A percentile compares a stretch with the other conserved stretches of the same genome.
These are phyloP conservation scores for Typha latifolia DNA, from an alignment of 176 grass and related monocot species.

Conservation along the genomic window DNA sequence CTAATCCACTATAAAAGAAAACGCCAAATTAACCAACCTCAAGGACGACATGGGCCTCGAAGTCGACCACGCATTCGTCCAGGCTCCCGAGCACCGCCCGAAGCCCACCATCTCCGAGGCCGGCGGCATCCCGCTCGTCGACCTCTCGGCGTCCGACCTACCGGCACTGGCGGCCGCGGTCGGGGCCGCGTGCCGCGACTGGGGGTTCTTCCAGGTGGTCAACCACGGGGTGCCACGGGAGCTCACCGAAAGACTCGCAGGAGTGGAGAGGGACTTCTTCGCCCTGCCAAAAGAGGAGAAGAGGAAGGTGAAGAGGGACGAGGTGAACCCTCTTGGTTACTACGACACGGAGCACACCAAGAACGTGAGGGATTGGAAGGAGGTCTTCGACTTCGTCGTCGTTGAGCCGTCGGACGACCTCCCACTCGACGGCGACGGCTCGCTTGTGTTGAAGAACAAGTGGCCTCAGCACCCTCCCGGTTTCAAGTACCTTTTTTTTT, in stretches of 20 bases:
- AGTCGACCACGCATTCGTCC: slow-evolving; percentile 63
- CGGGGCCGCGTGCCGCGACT: slow-evolving; percentile 51
- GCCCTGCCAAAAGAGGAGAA: slow-evolving; percentile 32
- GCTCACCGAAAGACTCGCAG: slow-evolving; percentile 24
- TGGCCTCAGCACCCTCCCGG: slow-evolving; percentile 45
- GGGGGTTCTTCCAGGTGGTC: slow-evolving; percentile 86
- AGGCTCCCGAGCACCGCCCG: slow-evolving; percentile 66
- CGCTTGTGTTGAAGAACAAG: slow-evolving; percentile 51
- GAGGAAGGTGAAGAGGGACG: slow-evolving; percentile 38
- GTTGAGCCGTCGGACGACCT: slow-evolving; percentile 6
- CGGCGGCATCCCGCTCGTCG: slow-evolving; percentile 53
- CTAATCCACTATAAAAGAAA: neutral
- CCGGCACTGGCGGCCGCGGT: slow-evolving; percentile 42
- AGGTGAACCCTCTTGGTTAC: slow-evolving; percentile 54
- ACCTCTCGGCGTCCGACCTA: slow-evolving; percentile 34
- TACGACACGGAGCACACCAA: slow-evolving; percentile 83
- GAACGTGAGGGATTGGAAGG: slow-evolving; percentile 97
- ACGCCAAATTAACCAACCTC: neutral
- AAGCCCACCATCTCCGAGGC: slow-evolving; percentile 33
- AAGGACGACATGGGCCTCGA: slow-evolving; percentile 20
- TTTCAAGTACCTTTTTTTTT: slow-evolving; percentile 32
- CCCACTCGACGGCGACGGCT: neutral
- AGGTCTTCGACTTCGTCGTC: slow-evolving; percentile 64
- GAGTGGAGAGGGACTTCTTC: slow-evolving; percentile 50
- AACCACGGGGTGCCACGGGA: slow-evolving; percentile 48